These are phyloP conservation scores for Salvia splendens DNA, from an alignment of 257 asterid genomes.

Conservation along the genomic window DNA sequence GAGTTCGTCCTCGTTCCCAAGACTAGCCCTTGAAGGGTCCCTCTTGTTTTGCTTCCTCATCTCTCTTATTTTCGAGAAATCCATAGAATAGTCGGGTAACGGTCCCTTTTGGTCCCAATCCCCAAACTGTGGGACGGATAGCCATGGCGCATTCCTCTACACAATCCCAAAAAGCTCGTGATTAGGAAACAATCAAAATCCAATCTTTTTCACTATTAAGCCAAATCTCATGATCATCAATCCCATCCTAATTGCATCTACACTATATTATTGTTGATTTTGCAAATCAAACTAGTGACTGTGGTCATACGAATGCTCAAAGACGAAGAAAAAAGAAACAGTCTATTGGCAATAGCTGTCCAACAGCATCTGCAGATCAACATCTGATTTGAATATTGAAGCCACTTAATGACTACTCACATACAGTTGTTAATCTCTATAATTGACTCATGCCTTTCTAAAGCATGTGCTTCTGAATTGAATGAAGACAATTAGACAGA, in stretches of 20 bases:
- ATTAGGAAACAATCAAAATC: conserved; percentile 5
- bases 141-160: conserved; percentile 70
- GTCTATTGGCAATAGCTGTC: neutral
- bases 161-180: conserved; percentile 7
- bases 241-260: conserved; percentile 2
- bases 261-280: neutral
- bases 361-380: conserved; percentile 1
- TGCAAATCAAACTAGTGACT: neutral
- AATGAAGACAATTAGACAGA: conserved; percentile 6
- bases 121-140: conserved; percentile 93
- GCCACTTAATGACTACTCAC: conserved; percentile 14
- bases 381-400: conserved; percentile 22
- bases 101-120: conserved; percentile 92
- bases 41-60: conserved; percentile 87
- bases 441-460: conserved; percentile 25
- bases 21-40: conserved; percentile 81
- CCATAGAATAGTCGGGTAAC: conserved; percentile 84
- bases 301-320: neutral
- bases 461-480: conserved; percentile 4
- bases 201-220: neutral
- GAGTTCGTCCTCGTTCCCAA: conserved; percentile 87
- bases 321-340: neutral
- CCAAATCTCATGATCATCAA: neutral
- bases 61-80: conserved; percentile 81
- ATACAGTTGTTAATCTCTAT: conserved; percentile 20